Base-by-base conservation (phyloP, 2,329 filamentous ascomycete genomes). In the Claviceps monticola region DNA sequence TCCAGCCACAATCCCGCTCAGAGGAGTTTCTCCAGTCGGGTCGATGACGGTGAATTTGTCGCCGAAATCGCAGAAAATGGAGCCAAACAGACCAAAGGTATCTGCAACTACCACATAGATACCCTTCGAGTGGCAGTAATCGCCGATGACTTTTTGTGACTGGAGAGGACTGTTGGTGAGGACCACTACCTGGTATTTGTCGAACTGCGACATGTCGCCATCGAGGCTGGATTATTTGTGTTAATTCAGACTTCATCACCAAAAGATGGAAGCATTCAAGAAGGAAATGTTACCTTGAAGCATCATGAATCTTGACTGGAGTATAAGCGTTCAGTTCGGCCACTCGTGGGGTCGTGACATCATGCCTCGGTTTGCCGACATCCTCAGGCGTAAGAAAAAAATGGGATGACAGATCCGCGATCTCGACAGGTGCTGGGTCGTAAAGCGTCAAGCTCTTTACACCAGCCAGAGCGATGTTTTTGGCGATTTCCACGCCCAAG, bases 241-340 rank as follows among this genome's bases (percentile, higher is more conserved):
- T 23, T 5, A 34, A 41, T 48, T 36, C 45, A 41, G 42, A 29
- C 46, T 26, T 23, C 11, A 44, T 36, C 26, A 38, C 45, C 29
- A 19, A 29, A 26, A n/a, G 41, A 21, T 19, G 47, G n/a, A 17
- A 55, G 64, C 45, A 37, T 9, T 34, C 14, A 19, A 17, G 16
- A 14, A 4, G 9, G n/a, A 2, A 13, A 58, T 21, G 62, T 51
- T 71, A 80, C 78, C 70, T 72, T 19, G 71, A 59, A 39, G 79
- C 77, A 56, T 80, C 66, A 66, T 89, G 89, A 54, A 95, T 78
- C 55, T 81, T 79, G 53, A 98, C 86, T 6, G 93, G 93, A 4
- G 91, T 95, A 66, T 98, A 98, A 55, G 89, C 87, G 68, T 98
- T 98, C 58, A 98, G 79, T 70, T 98, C 93, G 43, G 89, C 87